phyloP scores from a whole-genome alignment of 78 protist species.

The Emiliania huxleyi region DNA sequence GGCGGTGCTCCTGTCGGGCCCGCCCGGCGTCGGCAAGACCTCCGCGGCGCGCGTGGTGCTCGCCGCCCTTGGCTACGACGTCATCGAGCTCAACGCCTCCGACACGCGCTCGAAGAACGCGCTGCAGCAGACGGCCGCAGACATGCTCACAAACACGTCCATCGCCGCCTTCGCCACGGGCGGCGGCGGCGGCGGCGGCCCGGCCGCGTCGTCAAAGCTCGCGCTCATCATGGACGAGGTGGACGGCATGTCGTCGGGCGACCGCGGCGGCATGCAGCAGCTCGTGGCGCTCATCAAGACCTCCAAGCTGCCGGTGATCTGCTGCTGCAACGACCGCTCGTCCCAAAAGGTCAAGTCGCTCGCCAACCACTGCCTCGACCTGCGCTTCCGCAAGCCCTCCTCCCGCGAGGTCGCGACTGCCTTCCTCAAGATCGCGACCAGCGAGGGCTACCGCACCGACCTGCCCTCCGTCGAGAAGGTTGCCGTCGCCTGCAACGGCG shows the following conservation, averaged over 20 bases:
- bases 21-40: slow-evolving; percentile 91
- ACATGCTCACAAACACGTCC: not conserved
- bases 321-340: slow-evolving; percentile 92
- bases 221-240: slow-evolving; percentile 94
- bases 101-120: slow-evolving; percentile 83
- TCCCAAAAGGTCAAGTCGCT: slow-evolving; percentile 71
- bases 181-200: not conserved
- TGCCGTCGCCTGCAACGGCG: slow-evolving; percentile 21
- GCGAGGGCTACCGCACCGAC: slow-evolving; percentile 28
- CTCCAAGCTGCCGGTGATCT: slow-evolving; percentile 84
- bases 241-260: slow-evolving; percentile 95
- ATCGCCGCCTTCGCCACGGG: not conserved
- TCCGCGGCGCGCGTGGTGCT: slow-evolving; percentile 72
- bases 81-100: slow-evolving; percentile 92
- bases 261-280: slow-evolving; percentile 89
- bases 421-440: slow-evolving; percentile 17
- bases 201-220: too few species aligned
- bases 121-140: not conserved
- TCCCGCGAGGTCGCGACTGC: not conserved
- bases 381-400: slow-evolving; percentile 69
- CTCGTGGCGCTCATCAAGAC: slow-evolving; percentile 65
- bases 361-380: slow-evolving; percentile 69
- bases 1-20: slow-evolving; percentile 67
- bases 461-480: slow-evolving; percentile 28
- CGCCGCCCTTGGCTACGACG: slow-evolving; percentile 61